Evolutionary conservation across 1,284 basidiomycete species (phyloP).

Genomic region (Ceratobasidium sp.): DNA sequence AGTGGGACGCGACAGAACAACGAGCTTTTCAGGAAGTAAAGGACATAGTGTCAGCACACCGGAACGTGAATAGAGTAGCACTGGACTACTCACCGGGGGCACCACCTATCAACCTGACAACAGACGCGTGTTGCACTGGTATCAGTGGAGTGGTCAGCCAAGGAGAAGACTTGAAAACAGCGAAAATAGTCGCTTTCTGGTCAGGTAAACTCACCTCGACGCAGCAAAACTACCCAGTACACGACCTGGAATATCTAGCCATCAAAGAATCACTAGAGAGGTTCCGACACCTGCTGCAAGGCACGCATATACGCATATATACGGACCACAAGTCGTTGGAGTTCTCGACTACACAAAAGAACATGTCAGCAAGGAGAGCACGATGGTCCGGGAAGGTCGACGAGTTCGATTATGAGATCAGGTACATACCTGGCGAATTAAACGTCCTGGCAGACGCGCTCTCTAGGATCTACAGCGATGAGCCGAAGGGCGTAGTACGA

Average conservation of each 20-base stretch:
- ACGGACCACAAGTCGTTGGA: constrained; percentile 55
- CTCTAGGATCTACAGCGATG: constrained; percentile 54
- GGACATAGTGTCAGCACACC: constrained; percentile 42
- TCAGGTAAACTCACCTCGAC: constrained; percentile 56
- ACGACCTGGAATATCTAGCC: constrained; percentile 57
- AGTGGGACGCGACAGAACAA: constrained; percentile 54
- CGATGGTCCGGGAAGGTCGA: constrained; percentile 55
- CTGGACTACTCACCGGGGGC: constrained; percentile 49
- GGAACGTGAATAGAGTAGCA: constrained; percentile 48
- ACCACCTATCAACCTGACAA: constrained; percentile 30
- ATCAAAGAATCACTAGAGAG: constrained; percentile 56
- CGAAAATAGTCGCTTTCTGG: constrained; percentile 51
- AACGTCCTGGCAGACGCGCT: constrained; percentile 52
- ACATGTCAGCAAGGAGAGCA: constrained; percentile 52
- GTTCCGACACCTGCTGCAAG: constrained; percentile 55
- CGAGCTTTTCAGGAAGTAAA: constrained; percentile 56
- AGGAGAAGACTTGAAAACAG: constrained; percentile 35
- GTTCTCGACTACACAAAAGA: constrained; percentile 52
- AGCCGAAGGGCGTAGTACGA: constrained; percentile 50
- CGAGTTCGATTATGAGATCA: constrained; percentile 53
- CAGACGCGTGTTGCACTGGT: constrained; percentile 53
- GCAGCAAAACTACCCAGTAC: constrained; percentile 57
- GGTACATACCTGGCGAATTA: constrained; percentile 47
- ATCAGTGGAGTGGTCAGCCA: constrained; percentile 56
- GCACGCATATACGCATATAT: constrained; percentile 51